A percentile compares a stretch with the other conserved stretches of the same genome.
These are phyloP conservation scores for Fusarium fracticaudum DNA, from an alignment of 2,329 filamentous ascomycete genomes.

Conservation along the genomic window DNA sequence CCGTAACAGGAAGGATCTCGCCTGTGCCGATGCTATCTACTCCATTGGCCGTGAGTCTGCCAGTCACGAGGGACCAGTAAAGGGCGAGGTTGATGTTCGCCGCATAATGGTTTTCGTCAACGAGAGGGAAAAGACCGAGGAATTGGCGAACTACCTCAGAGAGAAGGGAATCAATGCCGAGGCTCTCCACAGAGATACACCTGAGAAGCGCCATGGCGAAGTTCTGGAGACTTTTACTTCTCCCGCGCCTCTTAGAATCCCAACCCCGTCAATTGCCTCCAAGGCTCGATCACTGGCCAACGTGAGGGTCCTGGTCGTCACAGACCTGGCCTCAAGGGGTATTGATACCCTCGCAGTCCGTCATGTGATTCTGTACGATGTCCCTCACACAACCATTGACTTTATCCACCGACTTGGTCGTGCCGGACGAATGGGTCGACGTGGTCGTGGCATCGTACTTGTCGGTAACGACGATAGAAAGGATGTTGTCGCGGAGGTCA, in stretches of 20 bases:
- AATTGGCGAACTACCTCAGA: slow-evolving; percentile 80
- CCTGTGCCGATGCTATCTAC: slow-evolving; percentile 95
- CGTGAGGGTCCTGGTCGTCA: slow-evolving; percentile 92
- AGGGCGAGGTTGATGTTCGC: slow-evolving; percentile 73
- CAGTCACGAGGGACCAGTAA: slow-evolving; percentile 64
- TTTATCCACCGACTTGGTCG: slow-evolving; percentile 96
- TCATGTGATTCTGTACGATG: slow-evolving; percentile 93
- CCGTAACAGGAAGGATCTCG: slow-evolving; percentile 89
- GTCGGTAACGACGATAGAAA: slow-evolving; percentile 89
- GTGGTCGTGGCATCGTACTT: slow-evolving; percentile 88
- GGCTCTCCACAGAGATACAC: slow-evolving; percentile 85
- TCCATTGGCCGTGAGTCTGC: slow-evolving; percentile 83
- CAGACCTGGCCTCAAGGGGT: slow-evolving; percentile 89
- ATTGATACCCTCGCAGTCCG: slow-evolving; percentile 93
- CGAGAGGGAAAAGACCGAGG: slow-evolving; percentile 87
- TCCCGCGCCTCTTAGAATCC: slow-evolving; percentile 52
- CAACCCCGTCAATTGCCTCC: slow-evolving; percentile 42
- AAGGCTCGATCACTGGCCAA: slow-evolving; percentile 69
- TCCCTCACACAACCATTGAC: slow-evolving; percentile 97
- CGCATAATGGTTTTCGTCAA: slow-evolving; percentile 97
- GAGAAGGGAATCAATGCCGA: slow-evolving; percentile 90
- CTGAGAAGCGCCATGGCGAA: slow-evolving; percentile 79
- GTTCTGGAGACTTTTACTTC: slow-evolving; percentile 79
- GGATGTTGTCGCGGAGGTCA: slow-evolving; percentile 91
- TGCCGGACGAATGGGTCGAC: slow-evolving; percentile 89